Conservation (phyloP, 352 stramenopile species). For the Phytophthora sp. region DNA sequence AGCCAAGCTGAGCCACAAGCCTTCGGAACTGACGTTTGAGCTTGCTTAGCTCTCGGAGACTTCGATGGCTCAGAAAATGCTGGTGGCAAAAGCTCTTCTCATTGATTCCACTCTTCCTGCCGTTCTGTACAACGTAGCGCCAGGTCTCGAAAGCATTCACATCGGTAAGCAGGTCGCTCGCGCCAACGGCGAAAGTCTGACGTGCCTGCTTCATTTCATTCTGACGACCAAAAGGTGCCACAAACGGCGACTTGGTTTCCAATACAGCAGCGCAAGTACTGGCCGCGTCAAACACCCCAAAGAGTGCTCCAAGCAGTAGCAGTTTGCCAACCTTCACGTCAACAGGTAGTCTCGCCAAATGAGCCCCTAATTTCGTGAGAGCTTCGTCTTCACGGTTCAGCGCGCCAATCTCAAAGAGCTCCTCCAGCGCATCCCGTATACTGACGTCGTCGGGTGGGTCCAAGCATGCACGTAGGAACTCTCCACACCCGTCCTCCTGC, state of each 20-base stretch:
- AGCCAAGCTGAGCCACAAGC: slow-evolving; percentile 73
- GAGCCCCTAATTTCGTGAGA: slow-evolving; percentile 93
- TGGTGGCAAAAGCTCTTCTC: slow-evolving; percentile 75
- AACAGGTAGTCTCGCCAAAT: slow-evolving; percentile 95
- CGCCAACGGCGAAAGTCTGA: slow-evolving; percentile 58
- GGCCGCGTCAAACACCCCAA: slow-evolving; percentile 85
- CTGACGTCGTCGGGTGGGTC: slow-evolving; percentile 90
- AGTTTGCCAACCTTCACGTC: slow-evolving; percentile 98
- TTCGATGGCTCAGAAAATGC: slow-evolving; percentile 66
- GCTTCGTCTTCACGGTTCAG: slow-evolving; percentile 62
- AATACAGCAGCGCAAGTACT: slow-evolving; percentile 76
- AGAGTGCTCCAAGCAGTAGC: slow-evolving; percentile 95
- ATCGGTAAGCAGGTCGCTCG: slow-evolving; percentile 81
- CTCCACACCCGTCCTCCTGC: slow-evolving; percentile 39
- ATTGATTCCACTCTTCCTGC: slow-evolving; percentile 20
- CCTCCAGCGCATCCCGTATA: slow-evolving; percentile 90
- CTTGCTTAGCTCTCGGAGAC: slow-evolving; percentile 68
- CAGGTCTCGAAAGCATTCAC: slow-evolving; percentile 80
- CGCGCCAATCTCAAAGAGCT: slow-evolving; percentile 91
- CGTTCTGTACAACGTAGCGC: slow-evolving; percentile 38
- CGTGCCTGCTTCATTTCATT: slow-evolving; percentile 70
- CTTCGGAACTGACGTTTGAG: slow-evolving; percentile 80
- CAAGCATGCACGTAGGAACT: slow-evolving; percentile 92
- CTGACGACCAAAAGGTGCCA: slow-evolving; percentile 74
- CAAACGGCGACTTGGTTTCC: slow-evolving; percentile 85